phyloP scores from a whole-genome alignment of 805 yeast species.

The Teunomyces kruisii region DNA sequence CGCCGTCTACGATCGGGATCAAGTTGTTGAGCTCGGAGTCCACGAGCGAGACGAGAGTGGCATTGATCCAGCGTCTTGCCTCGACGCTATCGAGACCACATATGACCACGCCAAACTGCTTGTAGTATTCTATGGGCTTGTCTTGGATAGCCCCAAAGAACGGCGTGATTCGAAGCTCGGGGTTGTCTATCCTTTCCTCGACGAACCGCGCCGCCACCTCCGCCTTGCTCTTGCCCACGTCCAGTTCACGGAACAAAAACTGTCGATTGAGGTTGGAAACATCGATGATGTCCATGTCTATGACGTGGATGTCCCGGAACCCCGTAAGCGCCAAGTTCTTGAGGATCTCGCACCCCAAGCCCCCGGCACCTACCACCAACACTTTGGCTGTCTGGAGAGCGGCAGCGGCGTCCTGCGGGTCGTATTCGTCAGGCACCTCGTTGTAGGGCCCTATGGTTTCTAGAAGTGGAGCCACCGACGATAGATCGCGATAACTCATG shows the following conservation, averaged over 20 bases:
- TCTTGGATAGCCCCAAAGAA: constrained; percentile 62
- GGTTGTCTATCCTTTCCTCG: constrained; percentile 40
- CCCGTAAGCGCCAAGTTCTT: constrained; percentile 74
- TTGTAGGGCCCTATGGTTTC: constrained; percentile 37
- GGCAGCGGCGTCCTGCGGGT: constrained; percentile 16
- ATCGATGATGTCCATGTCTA: constrained; percentile 84
- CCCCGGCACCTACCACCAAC: constrained; percentile 75
- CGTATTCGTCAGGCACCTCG: constrained; percentile 37
- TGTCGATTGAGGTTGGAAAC: constrained; percentile 75
- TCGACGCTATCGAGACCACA: constrained; percentile 90
- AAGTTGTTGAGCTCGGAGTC: constrained; percentile 39
- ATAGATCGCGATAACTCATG: constrained; percentile 7
- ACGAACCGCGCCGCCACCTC: constrained; percentile 62
- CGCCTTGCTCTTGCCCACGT: constrained; percentile 69
- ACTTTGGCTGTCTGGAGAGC: constrained; percentile 25
- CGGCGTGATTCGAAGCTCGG: constrained; percentile 48
- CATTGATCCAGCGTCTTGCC: constrained; percentile 89
- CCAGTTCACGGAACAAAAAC: constrained; percentile 60
- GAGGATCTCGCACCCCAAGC: constrained; percentile 77
- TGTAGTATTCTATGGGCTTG: constrained; percentile 59
- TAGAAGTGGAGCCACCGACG: constrained; percentile 22
- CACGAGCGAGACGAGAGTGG: constrained; percentile 61
- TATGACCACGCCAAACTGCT: constrained; percentile 66
- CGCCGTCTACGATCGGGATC: constrained; percentile 78
- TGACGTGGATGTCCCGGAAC: constrained; percentile 60